A percentile compares a stretch with the other conserved stretches of the same genome.
Conservation (phyloP, 352 stramenopile species). For the Globisporangium viniferum region DNA sequence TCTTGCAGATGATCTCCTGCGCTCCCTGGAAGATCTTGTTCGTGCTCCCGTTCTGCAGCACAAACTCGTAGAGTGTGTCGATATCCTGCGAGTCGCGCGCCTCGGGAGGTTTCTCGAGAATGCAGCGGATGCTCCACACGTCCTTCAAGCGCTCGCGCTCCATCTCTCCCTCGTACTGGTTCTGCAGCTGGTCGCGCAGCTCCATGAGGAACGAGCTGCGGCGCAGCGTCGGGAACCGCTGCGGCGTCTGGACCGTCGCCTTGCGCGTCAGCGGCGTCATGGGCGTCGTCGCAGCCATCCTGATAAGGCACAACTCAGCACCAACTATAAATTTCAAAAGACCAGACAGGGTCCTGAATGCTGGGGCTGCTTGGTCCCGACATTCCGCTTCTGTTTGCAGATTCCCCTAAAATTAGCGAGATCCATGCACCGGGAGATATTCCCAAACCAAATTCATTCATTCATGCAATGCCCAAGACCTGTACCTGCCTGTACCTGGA, state of each 20-base stretch:
- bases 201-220: constrained; percentile 48
- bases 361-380: not conserved
- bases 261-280: constrained; percentile 14
- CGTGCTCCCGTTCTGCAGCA: constrained; percentile 76
- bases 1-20: constrained; percentile 87
- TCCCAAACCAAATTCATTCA: not conserved
- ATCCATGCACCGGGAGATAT: not conserved
- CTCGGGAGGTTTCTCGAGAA: constrained; percentile 46
- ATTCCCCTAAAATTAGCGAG: not conserved
- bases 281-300: not conserved
- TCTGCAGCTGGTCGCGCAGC: constrained; percentile 56
- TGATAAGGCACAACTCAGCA: not conserved
- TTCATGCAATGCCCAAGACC: not conserved
- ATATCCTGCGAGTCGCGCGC: constrained; percentile 51
- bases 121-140: constrained; percentile 48
- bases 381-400: not conserved
- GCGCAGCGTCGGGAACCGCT: constrained; percentile 29
- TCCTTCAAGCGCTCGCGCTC: constrained; percentile 46
- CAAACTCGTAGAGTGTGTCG: constrained; percentile 76
- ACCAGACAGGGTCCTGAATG: not conserved
- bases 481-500: not conserved
- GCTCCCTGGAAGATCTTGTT: constrained; percentile 80
- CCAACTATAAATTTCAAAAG: not conserved
- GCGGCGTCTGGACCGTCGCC: constrained; percentile 21
- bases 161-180: constrained; percentile 36